Evolutionary conservation across 345 rosid species (phyloP).

Genomic region (Populus alba): DNA sequence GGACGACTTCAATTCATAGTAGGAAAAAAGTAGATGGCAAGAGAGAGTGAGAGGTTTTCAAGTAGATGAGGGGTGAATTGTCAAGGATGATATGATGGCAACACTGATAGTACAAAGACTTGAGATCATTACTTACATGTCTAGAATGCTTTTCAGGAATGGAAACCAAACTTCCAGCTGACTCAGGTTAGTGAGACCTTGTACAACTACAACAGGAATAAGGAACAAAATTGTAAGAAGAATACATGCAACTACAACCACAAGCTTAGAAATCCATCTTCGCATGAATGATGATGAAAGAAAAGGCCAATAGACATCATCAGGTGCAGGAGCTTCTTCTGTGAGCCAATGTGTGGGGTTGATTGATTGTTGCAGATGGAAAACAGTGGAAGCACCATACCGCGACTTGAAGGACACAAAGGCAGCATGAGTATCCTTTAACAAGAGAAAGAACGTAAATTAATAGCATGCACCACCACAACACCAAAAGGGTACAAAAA

Average conservation of each 20-base stretch:
- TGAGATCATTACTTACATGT: slow-evolving; percentile 50
- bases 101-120: background rate
- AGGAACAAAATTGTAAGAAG: slow-evolving; percentile 79
- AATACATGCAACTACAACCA: slow-evolving; percentile 63
- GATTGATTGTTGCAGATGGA: slow-evolving; percentile 67
- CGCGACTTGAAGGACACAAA: slow-evolving; percentile 93
- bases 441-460: slow-evolving; percentile 21
- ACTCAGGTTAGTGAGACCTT: slow-evolving; percentile 86
- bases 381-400: slow-evolving; percentile 77
- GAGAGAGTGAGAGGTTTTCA: background rate
- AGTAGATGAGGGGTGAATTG: background rate
- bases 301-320: slow-evolving; percentile 94
- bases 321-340: slow-evolving; percentile 86
- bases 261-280: slow-evolving; percentile 75
- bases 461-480: slow-evolving; percentile 7
- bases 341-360: slow-evolving; percentile 85
- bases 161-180: slow-evolving; percentile 81
- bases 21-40: background rate
- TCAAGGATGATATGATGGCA: background rate
- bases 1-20: background rate
- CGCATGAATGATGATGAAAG: slow-evolving; percentile 80
- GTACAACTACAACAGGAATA: slow-evolving; percentile 83
- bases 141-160: slow-evolving; percentile 65
- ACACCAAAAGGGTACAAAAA: background rate
- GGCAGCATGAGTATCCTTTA: slow-evolving; percentile 87